A percentile compares a stretch with the other conserved stretches of the same genome.
These are phyloP conservation scores for Aureobasidium leucospermi DNA, from an alignment of 2,329 filamentous ascomycete genomes.

Conservation along the genomic window DNA sequence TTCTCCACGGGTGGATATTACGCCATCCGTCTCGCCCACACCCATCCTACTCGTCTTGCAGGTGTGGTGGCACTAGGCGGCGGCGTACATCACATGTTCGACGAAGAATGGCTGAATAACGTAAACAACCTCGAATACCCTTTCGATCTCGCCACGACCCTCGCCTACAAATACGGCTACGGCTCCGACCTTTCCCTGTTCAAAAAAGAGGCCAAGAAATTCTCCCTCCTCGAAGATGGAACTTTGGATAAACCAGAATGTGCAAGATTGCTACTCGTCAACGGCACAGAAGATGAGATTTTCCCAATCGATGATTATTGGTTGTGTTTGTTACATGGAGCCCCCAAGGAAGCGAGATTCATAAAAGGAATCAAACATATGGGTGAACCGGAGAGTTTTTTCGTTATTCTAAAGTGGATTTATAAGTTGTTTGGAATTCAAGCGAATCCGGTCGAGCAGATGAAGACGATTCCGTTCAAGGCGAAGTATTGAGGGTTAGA, in stretches of 20 bases:
- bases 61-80: conserved; percentile 50
- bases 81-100: conserved; percentile 53
- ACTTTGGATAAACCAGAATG: conserved; percentile 46
- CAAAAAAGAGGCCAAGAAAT: conserved; percentile 44
- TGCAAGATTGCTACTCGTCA: conserved; percentile 47
- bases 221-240: conserved; percentile 48
- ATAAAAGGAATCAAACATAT: conserved; percentile 41
- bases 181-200: conserved; percentile 36
- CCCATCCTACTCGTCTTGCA: conserved; percentile 44
- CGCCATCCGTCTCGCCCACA: conserved; percentile 50
- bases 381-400: conserved; percentile 44
- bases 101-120: conserved; percentile 45
- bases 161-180: conserved; percentile 44
- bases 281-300: conserved; percentile 53
- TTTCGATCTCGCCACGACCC: conserved; percentile 47
- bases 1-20: conserved; percentile 55
- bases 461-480: conserved; percentile 42
- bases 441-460: conserved; percentile 34
- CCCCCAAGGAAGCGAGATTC: conserved; percentile 46
- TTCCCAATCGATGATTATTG: conserved; percentile 57
- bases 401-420: conserved; percentile 42
- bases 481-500: conserved; percentile 31
- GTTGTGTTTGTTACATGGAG: conserved; percentile 45
- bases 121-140: conserved; percentile 53
- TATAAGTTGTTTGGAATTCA: conserved; percentile 42